Percentiles rank a stretch among this genome's conserved stretches.
Evolutionary conservation across 106 monocot species (phyloP).

Genomic region (Dactylorhiza incarnata): DNA sequence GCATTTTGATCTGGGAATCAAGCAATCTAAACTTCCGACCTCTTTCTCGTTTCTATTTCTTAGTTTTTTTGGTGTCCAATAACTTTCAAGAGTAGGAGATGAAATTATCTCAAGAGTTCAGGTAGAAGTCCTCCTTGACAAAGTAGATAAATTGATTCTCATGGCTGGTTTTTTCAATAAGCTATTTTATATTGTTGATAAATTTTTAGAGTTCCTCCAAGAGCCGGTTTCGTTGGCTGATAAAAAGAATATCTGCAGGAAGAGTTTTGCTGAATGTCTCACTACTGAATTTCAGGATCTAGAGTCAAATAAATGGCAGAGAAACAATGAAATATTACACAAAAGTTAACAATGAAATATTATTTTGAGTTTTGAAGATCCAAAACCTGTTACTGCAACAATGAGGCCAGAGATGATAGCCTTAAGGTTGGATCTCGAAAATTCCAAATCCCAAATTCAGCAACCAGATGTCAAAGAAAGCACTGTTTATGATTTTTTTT

Average conservation of each 20-base stretch:
- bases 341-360: conserved; percentile 43
- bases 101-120: too few relatives aligned
- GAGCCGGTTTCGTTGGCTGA: conserved; percentile 19
- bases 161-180: conserved; percentile 25
- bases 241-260: conserved; percentile 70
- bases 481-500: too few relatives aligned
- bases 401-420: conserved; percentile 28
- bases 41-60: too few relatives aligned
- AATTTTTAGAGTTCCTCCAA: conserved; percentile 34
- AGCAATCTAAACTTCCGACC: too few relatives aligned
- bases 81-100: too few relatives aligned
- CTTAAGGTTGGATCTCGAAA: conserved; percentile 44
- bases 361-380: conserved; percentile 25
- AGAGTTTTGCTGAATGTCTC: conserved; percentile 31
- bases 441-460: conserved; percentile 41
- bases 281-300: conserved; percentile 24
- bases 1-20: too few relatives aligned
- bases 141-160: too few relatives aligned
- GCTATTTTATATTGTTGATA: conserved; percentile 55
- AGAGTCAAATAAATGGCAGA: conserved; percentile 36
- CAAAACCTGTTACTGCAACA: conserved; percentile 27
- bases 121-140: too few relatives aligned
- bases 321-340: conserved; percentile 41
- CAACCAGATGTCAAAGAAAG: conserved; percentile 58
- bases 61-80: too few relatives aligned